Evolutionary conservation across 164 flowering plant genomes (phyloP).

Genomic region (Malania oleifera): DNA sequence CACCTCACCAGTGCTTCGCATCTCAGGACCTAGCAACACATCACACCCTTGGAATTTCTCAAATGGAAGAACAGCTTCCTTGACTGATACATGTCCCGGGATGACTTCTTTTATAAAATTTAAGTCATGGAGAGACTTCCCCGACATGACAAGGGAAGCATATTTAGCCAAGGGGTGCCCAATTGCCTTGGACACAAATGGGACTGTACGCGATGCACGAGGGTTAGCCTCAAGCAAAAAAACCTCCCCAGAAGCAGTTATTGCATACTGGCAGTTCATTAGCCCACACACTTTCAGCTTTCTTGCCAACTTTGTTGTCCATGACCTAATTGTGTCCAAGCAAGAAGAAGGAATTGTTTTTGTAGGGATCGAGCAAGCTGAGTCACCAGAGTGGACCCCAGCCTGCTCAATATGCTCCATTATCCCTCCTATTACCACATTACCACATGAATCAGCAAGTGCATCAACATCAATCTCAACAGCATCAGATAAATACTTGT

Average conservation of each 20-base stretch:
- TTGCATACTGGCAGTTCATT: slow-evolving; percentile 96
- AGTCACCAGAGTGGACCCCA: slow-evolving; percentile 92
- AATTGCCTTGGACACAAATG: slow-evolving; percentile 94
- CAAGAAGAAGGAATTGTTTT: slow-evolving; percentile 60
- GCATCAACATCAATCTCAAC: slow-evolving; percentile 90
- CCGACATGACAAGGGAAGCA: slow-evolving; percentile 92
- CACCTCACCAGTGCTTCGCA: slow-evolving; percentile 97
- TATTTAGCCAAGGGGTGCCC: slow-evolving; percentile 95
- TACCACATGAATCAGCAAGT: slow-evolving; percentile 72
- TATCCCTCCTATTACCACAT: slow-evolving; percentile 94
- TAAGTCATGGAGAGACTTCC: slow-evolving; percentile 65
- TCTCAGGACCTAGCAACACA: slow-evolving; percentile 89
- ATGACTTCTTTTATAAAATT: slow-evolving; percentile 70
- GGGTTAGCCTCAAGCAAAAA: slow-evolving; percentile 94
- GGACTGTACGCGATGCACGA: slow-evolving; percentile 91
- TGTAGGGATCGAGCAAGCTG: slow-evolving; percentile 85
- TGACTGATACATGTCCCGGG: slow-evolving; percentile 77
- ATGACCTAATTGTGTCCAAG: slow-evolving; percentile 69
- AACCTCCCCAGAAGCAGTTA: slow-evolving; percentile 67
- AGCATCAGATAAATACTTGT: slow-evolving; percentile 80
- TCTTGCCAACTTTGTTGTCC: slow-evolving; percentile 79
- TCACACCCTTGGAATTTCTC: slow-evolving; percentile 93
- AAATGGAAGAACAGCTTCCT: slow-evolving; percentile 93
- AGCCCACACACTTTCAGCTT: slow-evolving; percentile 83
- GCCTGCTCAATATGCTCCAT: slow-evolving; percentile 99